These are phyloP conservation scores for Solanum pimpinellifolium DNA, from an alignment of 257 asterid genomes.

Conservation along the genomic window DNA sequence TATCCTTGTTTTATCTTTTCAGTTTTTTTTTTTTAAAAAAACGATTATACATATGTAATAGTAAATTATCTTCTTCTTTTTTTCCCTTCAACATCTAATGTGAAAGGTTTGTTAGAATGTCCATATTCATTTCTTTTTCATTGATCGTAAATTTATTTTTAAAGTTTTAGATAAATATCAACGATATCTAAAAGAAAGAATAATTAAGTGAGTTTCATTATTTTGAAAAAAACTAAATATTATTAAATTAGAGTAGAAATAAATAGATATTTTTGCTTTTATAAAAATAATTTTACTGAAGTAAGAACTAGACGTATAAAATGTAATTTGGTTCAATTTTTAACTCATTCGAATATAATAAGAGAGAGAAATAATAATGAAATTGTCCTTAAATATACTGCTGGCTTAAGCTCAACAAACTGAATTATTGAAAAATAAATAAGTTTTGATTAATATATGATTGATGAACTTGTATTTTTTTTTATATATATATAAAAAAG, in stretches of 20 bases:
- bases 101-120: no score
- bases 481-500: not conserved
- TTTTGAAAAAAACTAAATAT: no score
- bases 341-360: not conserved
- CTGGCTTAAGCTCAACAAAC: not conserved
- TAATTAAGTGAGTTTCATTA: no score
- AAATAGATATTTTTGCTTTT: no score
- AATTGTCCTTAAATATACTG: not conserved
- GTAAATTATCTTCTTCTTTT: no score
- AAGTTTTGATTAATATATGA: not conserved
- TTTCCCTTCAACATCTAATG: no score
- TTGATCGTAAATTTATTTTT: no score
- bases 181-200: no score
- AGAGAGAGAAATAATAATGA: not conserved
- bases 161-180: not conserved
- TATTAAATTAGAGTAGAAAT: no score
- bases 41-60: not conserved
- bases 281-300: no score
- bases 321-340: no score
- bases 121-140: not conserved
- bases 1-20: not conserved
- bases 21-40: not conserved
- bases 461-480: not conserved
- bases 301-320: accelerated
- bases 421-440: not conserved